Evolutionary conservation across 164 flowering plant species (phyloP), one percentile per base, ranked within the genome.

Genomic region (Chloranthus sessilifolius): DNA sequence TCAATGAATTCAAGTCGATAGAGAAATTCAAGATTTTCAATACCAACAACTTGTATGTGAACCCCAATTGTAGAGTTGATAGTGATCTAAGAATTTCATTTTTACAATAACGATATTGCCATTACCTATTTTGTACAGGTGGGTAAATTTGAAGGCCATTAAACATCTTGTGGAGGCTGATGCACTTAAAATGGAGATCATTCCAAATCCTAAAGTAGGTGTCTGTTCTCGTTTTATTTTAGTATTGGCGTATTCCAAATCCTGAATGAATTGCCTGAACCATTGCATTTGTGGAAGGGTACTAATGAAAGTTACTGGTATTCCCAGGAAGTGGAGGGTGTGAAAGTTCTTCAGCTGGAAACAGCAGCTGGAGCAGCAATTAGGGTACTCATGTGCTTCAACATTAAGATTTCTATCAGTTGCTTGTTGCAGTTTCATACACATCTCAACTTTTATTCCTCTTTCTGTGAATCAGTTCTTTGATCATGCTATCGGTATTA

Each of bases 341-440:
- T 87, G 47, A 87, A 94, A 69, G 90, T 89, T 73, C 92, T 87
- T 80, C 97, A 87, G 74, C 80, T 87, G 15, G 99, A 89, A 78
- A 89, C 99, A 34, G 99, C 97, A 29, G 99, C 96, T 59, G 99
- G 97, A 55, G 96, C 99, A 47, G 97, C 97, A 36, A 94, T 94
- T 25, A 72, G 64, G 97, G 99, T 89, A 78, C 24, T 15, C 21
- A 37, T 33, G 21, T 21, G 30, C 16, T 37, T 28, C 25, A 28
- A 43, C 37, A 12, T 55, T 39, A 6, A 4, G 10, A 47, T 46
- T 31, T 12, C 51, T 33, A n/a, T 12, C 22, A 43, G 34, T 44
- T 29, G 36, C 25, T 24, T n/a, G 1, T 34, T 52, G 15, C 39
- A 33, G 6, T 14, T 60, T 17, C 38, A 60, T 26, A 43, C 25